Conservation (phyloP, 2,329 filamentous ascomycete genomes). For the Botrytis hyacinthi region DNA sequence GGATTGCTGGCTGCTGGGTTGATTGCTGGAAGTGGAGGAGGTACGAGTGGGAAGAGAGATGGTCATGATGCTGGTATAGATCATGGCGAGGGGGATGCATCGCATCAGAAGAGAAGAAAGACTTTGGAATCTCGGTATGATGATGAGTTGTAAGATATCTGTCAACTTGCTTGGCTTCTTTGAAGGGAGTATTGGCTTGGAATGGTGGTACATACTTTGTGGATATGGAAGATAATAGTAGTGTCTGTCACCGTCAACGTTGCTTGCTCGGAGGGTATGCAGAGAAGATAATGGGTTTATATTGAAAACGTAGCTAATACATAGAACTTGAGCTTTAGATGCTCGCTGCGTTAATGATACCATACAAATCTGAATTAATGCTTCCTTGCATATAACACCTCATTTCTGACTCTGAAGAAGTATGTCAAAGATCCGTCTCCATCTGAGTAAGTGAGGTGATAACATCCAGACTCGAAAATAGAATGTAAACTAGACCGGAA, state of each 20-base stretch:
- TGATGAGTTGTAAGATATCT: neutral
- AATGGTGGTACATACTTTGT: neutral
- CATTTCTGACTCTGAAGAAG: neutral
- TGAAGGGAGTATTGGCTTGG: neutral
- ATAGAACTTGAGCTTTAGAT: neutral
- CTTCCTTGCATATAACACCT: neutral
- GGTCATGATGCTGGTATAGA: neutral
- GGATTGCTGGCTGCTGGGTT: neutral
- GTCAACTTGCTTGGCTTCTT: neutral
- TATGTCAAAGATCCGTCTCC: neutral
- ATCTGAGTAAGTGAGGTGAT: neutral
- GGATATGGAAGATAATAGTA: neutral
- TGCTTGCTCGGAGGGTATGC: neutral
- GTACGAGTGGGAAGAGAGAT: neutral
- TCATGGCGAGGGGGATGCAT: neutral
- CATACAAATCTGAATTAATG: neutral
- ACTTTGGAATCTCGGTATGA: neutral
- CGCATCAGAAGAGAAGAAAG: neutral
- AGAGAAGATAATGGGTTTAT: neutral
- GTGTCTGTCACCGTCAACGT: neutral
- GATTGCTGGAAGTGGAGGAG: neutral
- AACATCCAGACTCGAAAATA: neutral
- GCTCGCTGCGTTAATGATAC: no score
- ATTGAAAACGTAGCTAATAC: neutral
- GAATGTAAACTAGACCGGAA: neutral